Evolutionary conservation across 257 asterid species (phyloP), one percentile per base, ranked within the genome.

Genomic region (Ophiorrhiza pumila): DNA sequence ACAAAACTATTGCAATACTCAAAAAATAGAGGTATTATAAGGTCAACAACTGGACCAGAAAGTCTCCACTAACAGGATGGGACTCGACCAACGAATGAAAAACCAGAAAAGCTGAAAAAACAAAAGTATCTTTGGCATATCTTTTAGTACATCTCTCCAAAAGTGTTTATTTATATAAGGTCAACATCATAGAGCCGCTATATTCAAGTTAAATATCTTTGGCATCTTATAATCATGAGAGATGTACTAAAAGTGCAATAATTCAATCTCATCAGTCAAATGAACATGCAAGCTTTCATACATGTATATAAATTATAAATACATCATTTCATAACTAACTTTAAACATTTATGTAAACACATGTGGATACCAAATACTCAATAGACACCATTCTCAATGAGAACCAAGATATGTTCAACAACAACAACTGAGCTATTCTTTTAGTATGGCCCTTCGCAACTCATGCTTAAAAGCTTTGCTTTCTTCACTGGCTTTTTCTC

Each of bases 401-500:
- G 52, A 11, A 12, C 17, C 12, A 46, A 46, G 12, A 11, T 2
- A 46, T 11, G 52, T 46, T 11, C n/a, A 5, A 11, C 11, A 45
- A 45, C 50, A 5, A 7, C 17, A 5, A 15, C 12, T 13, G 50
- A 45, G 50, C 50, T 49, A 15, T 84, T 93, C 98, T 83, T 87
- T 91, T 72, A 93, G 71, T 76, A 93, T 87, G 71, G 90, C 76
- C 69, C 80, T 91, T 74, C 98, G 85, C 77, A 81, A 81, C 82
- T 89, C 91, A 65, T 93, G 88, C 74, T 89, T 87, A 74, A 87
- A 90, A 83, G 92, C 86, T 86, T 89, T 86, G 59, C 79, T 83
- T 83, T 93, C 98, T 75, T 93, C 98, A 69, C 76, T 83, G 74
- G 85, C 84, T 81, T 88, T 82, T 72, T 91, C 84, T 90, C 97